These are phyloP conservation scores for Clavispora fructus DNA, from an alignment of 805 yeast species.

Conservation along the genomic window DNA sequence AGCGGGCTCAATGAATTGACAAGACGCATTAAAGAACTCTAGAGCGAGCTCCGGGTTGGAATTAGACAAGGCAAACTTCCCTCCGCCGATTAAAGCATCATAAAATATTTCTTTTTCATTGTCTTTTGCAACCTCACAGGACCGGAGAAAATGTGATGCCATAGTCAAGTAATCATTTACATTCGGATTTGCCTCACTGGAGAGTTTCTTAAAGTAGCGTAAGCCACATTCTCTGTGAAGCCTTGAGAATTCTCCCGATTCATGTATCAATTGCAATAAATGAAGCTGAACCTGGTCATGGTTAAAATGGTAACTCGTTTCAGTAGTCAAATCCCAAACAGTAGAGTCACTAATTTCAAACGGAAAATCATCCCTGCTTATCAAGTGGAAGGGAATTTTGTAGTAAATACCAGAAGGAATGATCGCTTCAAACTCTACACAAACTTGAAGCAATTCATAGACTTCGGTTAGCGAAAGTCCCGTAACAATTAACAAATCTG, in stretches of 20 bases:
- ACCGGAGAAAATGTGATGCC: slow-evolving; percentile 36
- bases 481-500: slow-evolving; percentile 36
- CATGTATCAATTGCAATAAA: slow-evolving; percentile 22
- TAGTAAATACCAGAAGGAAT: slow-evolving; percentile 38
- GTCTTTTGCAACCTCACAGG: slow-evolving; percentile 25
- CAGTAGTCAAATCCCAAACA: slow-evolving; percentile 30
- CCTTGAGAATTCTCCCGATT: slow-evolving; percentile 20
- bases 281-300: slow-evolving; percentile 38
- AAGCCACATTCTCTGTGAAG: slow-evolving; percentile 40
- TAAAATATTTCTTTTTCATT: slow-evolving; percentile 35
- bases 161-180: slow-evolving; percentile 26
- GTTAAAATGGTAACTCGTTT: slow-evolving; percentile 32
- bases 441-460: slow-evolving; percentile 25
- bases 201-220: slow-evolving; percentile 25
- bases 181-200: slow-evolving; percentile 11
- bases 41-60: slow-evolving; percentile 39
- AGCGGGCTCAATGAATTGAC: slow-evolving; percentile 16
- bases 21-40: slow-evolving; percentile 34
- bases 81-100: slow-evolving; percentile 39
- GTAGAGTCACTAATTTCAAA: slow-evolving; percentile 24
- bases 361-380: slow-evolving; percentile 21
- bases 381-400: slow-evolving; percentile 43
- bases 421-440: slow-evolving; percentile 28
- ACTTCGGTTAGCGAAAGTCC: slow-evolving; percentile 28
- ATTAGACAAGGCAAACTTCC: slow-evolving; percentile 38